phyloP scores from a whole-genome alignment of 257 asterid species.

The Thymus mandschuricus region DNA sequence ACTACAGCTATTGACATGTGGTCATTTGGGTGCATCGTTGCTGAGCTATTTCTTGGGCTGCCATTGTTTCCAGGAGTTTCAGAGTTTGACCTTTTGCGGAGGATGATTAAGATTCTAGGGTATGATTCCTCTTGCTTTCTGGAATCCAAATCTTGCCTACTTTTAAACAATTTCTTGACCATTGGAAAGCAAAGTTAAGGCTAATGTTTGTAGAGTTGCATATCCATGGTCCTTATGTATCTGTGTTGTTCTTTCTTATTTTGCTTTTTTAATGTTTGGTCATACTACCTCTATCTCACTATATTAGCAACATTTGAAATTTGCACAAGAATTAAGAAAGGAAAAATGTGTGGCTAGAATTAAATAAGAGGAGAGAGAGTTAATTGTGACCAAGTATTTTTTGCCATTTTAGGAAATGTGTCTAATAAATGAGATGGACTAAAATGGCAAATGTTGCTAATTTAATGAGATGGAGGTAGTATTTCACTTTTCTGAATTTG shows the following conservation, averaged over 20 bases:
- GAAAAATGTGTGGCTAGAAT: too few relatives aligned
- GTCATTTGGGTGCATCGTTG: conserved; percentile 99
- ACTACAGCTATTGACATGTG: conserved; percentile 99
- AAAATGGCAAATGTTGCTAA: too few relatives aligned
- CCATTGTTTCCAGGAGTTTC: conserved; percentile 99
- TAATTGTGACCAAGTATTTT: too few relatives aligned
- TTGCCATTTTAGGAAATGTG: too few relatives aligned
- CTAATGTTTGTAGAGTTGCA: conserved; percentile 26
- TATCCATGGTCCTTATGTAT: conserved; percentile 3
- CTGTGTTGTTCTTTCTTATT: conserved; percentile 11
- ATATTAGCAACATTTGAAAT: too few relatives aligned
- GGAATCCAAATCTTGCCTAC: conserved; percentile 20
- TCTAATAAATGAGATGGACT: too few relatives aligned
- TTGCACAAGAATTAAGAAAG: too few relatives aligned
- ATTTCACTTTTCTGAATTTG: neutral
- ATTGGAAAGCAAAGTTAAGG: conserved; percentile 14
- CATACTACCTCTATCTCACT: too few relatives aligned
- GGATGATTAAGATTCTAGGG: conserved; percentile 98
- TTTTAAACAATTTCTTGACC: conserved; percentile 10
- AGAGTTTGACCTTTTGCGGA: conserved; percentile 91
- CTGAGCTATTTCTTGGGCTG: conserved; percentile 90
- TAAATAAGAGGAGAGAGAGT: too few relatives aligned
- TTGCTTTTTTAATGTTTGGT: neutral
- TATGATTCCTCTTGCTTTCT: conserved; percentile 40
- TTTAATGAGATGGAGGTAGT: too few relatives aligned